Base-by-base conservation (phyloP, 169 alveolate genomes). In the Eimeria brunetti region DNA sequence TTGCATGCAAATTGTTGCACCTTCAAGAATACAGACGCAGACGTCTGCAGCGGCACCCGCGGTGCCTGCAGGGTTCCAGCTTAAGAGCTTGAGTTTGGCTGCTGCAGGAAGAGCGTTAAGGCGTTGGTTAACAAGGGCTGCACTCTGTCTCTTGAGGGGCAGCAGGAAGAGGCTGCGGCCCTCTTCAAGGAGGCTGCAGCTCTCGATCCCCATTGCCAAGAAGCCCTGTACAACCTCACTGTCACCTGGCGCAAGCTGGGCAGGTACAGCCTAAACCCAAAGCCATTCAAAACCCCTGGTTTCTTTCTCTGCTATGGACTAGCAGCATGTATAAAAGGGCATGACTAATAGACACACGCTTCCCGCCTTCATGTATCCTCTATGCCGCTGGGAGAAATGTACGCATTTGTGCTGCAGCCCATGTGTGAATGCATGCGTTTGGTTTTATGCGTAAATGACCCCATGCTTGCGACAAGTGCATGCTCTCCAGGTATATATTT, bases 91-190 rank as follows among this genome's bases (percentile, higher is more conserved):
- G 58, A n/a, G 22, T 75, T 36, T 33, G 2, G 18, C 38, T 62
- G 46, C 41, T 20, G 38, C 95, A 92, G 95, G 88, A 60, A 64
- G 51, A 92, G 73, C 73, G 81, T 92, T n/a, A 41, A 30, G 95
- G 99, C 99, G 6, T 97, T 98, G 67, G 99, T 98, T 33, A 98
- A 98, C 94, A 98, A 98, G 96, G 99, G 99, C 22, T 98, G 98
- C 97, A 97, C 98, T 58, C 96, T 97, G 62, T 97, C 96, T 84
- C 97, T 97, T 51, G 24, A 71, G 11, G 99, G 98, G 95, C 71
- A 75, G 73, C 53, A 12, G 24, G 85, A 84, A 38, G 76, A 69
- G 36, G 96, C 96, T 12, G 64, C 41, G 60, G 51, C n/a, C 4
- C 58, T 56, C 38, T 94, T 85, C 75, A 51, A 84, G 30, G 94